Evolutionary conservation across 2,329 filamentous ascomycete genomes (phyloP), one percentile per base, ranked within the genome.

Genomic region (Monascus ruber): DNA sequence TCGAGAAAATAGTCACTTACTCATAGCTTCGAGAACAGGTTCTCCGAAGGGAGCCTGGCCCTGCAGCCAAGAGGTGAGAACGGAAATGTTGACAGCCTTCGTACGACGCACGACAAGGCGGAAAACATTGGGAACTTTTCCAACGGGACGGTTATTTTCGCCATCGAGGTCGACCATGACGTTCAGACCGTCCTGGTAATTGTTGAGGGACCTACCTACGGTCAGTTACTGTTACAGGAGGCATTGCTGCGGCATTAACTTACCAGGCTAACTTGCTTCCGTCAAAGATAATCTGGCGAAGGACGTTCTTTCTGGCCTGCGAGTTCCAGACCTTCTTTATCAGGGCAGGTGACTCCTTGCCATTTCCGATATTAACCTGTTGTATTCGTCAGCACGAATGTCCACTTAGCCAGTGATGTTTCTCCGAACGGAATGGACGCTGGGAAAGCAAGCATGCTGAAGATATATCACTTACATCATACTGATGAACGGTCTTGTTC

Each of bases 221-320:
- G 17, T 17, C 17, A 17, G 17, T 17, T 17, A 17, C 17, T 17
- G 17, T 17, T 17, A 17, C 17, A 17, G 17, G 17, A 17, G 17
- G 17, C 17, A 17, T 17, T 17, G 17, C 17, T 17, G 17, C 17
- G 54, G 44, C 28, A 34, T 26, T 24, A 24, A 42, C 67, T 52
- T 67, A 83, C 89, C 91, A 98, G 10, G 86, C 88, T 35, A 98
- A 72, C 59, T 82, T 85, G 53, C 81, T 80, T 26, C 85, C 85
- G 64, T 96, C 87, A 51, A 78, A 87, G 40, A 95, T 74, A 74
- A 81, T 86, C 33, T 68, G 67, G 2, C 65, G 60, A 2, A 68
- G 65, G 1, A 88, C 63, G 2, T 64, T 62, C 56, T 83, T 74
- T 5, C 87, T 71, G 0, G 65, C 60, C 1, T 72, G 65, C 1